Base-by-base conservation (phyloP, 2,329 filamentous ascomycete species). In the Diaporthe sp. region DNA sequence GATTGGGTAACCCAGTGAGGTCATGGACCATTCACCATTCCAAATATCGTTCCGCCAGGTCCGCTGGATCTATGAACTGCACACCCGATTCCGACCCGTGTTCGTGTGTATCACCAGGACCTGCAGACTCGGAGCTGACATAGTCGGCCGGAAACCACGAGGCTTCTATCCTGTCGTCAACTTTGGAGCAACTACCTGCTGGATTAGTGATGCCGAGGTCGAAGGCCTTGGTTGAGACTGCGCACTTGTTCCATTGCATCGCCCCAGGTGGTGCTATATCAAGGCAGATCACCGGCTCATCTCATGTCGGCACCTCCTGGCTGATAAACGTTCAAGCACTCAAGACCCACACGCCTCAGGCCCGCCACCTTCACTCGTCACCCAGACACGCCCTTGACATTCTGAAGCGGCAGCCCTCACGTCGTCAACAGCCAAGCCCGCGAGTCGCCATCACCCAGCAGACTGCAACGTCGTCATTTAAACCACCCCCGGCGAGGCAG, bases 281-380 rank as follows among this genome's bases (percentile, higher is more conserved):
- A 53, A 63, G 44, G 44, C 56, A 63, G 27, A 51, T 63, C 56
- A 71, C 30, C 37, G 39, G 44, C 63, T 66, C 42, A 37, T 42
- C 68, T 58, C 53, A 37, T 66, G 44, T 27, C 32, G 44, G 63
- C 25, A 44, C 30, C 63, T 51, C 63, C 30, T 66, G 30, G 63
- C 39, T 19, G 44, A 51, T 50, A n/a, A 66, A 51, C 44, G 9
- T 35, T 37, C 63, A 51, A 66, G 44, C 63, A 25, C 19, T 37
- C 63, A 32, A 51, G 63, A 66, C 63, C 63, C 63, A 51, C 63
- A 61, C 3, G 55, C 69, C 17, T 61, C 69, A 71, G 69, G 25
- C 47, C 55, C 69, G 69, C 56, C 69, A 22, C 42, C 44, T 53
- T 63, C 69, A 53, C 22, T 39, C 39, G n/a, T 22, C 47, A 42